Conservation (phyloP, 768 basidiomycete species). For the Dendrothele bispora region DNA sequence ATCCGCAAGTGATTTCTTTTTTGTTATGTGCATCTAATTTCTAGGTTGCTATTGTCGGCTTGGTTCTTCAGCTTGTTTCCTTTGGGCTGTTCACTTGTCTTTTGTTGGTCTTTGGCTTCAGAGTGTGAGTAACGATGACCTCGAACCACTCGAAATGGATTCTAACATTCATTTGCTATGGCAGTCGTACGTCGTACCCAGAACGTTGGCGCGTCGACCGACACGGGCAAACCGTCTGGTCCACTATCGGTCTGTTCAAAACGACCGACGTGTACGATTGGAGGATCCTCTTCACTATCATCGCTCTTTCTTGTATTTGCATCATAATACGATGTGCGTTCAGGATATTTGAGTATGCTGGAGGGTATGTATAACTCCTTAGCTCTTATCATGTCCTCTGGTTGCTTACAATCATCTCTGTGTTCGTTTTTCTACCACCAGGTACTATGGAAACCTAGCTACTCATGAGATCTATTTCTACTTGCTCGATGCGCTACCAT, state of each 20-base stretch:
- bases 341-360: constrained; percentile 45
- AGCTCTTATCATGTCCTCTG: not conserved
- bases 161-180: not conserved
- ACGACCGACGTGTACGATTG: constrained; percentile 35
- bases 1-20: too few relatives aligned
- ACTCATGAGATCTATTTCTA: constrained; percentile 54
- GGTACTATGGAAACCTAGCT: constrained; percentile 35
- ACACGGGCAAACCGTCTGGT: constrained; percentile 25
- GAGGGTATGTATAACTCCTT: constrained; percentile 34
- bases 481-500: constrained; percentile 50
- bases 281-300: constrained; percentile 38
- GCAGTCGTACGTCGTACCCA: not conserved
- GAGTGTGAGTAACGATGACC: constrained; percentile 21
- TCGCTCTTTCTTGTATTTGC: constrained; percentile 42
- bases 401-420: too few relatives aligned
- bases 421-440: not conserved
- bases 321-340: constrained; percentile 56
- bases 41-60: constrained; percentile 40
- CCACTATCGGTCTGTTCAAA: constrained; percentile 22
- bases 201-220: constrained; percentile 3
- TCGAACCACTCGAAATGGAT: too few relatives aligned
- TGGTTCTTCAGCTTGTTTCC: constrained; percentile 42
- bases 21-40: too few relatives aligned
- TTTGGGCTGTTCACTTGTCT: constrained; percentile 38
- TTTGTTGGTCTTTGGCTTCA: constrained; percentile 33